Conservation (phyloP, 2,329 filamentous ascomycete species). For the Microcyclosporella mali region DNA sequence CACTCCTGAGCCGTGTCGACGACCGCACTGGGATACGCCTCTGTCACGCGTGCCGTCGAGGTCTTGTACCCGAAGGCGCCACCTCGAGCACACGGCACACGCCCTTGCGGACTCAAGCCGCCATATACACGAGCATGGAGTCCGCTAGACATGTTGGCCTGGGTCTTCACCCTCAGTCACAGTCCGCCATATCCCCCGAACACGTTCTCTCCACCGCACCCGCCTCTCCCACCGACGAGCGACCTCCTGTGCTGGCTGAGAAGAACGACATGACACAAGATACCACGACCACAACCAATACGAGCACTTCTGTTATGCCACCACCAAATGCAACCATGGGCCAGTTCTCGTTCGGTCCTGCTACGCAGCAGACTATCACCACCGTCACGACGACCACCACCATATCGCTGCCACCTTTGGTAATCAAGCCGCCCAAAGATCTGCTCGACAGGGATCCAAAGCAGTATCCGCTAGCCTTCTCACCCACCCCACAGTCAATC, state of each 20-base stretch:
- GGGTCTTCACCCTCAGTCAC: conserved; percentile 6
- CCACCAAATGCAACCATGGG: conserved; percentile 43
- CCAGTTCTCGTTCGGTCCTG: conserved; percentile 57
- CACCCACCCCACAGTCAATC: conserved; percentile 73
- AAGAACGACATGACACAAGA: conserved; percentile 2
- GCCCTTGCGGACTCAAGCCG: not conserved
- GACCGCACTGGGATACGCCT: too few relatives aligned
- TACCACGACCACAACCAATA: conserved; percentile 14
- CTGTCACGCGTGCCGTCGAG: too few relatives aligned
- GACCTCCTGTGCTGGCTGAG: conserved; percentile 10
- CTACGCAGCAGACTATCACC: conserved; percentile 62
- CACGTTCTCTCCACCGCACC: conserved; percentile 29
- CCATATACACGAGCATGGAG: not conserved
- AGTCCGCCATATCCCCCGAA: conserved; percentile 10
- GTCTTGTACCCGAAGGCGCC: too few relatives aligned
- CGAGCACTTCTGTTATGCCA: conserved; percentile 18
- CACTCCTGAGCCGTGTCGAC: too few relatives aligned
- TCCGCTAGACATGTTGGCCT: conserved; percentile 7
- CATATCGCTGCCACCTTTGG: conserved; percentile 72
- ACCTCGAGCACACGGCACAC: too few relatives aligned
- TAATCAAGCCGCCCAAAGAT: conserved; percentile 66
- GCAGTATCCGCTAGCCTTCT: conserved; percentile 79
- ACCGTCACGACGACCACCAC: conserved; percentile 90
- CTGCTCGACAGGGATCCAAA: conserved; percentile 73
- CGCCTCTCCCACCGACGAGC: conserved; percentile 26